A percentile compares a stretch with the other conserved stretches of the same genome.
These are phyloP conservation scores for Termitomyces titanicus DNA, from an alignment of 768 basidiomycete genomes.

Conservation along the genomic window DNA sequence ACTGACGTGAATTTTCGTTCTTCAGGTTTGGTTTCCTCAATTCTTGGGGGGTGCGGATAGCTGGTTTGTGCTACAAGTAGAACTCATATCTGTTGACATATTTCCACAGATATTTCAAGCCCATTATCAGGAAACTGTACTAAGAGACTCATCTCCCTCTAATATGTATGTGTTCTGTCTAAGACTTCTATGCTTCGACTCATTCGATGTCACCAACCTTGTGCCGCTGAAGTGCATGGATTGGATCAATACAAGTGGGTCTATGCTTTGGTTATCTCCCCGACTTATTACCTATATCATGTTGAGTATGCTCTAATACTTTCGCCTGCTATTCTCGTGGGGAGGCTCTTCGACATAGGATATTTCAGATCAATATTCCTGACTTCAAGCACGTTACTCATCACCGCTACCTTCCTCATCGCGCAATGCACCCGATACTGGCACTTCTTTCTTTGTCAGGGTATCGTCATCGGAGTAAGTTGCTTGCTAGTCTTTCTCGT, in stretches of 20 bases:
- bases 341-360: constrained; percentile 65
- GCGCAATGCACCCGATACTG: constrained; percentile 71
- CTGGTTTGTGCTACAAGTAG: not conserved
- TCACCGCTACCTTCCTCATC: constrained; percentile 57
- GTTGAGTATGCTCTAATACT: too few species aligned
- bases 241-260: constrained; percentile 2
- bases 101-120: constrained; percentile 1
- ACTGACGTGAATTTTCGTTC: constrained; percentile 9
- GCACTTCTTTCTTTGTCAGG: constrained; percentile 77
- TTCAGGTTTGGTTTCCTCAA: constrained; percentile 67
- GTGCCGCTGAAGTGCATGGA: not conserved
- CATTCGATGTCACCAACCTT: not conserved
- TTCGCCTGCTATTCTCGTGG: too few species aligned
- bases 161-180: not conserved
- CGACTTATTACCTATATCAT: too few species aligned
- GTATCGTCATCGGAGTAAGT: constrained; percentile 59
- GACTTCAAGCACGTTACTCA: constrained; percentile 43
- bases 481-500: not conserved
- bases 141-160: not conserved
- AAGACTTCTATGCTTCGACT: too few species aligned
- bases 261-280: too few species aligned
- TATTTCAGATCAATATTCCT: constrained; percentile 52
- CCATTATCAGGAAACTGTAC: not conserved
- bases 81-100: not conserved
- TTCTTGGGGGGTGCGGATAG: constrained; percentile 61